Conservation (phyloP, 1,284 basidiomycete species). For the Heterobasidion irregulare region DNA sequence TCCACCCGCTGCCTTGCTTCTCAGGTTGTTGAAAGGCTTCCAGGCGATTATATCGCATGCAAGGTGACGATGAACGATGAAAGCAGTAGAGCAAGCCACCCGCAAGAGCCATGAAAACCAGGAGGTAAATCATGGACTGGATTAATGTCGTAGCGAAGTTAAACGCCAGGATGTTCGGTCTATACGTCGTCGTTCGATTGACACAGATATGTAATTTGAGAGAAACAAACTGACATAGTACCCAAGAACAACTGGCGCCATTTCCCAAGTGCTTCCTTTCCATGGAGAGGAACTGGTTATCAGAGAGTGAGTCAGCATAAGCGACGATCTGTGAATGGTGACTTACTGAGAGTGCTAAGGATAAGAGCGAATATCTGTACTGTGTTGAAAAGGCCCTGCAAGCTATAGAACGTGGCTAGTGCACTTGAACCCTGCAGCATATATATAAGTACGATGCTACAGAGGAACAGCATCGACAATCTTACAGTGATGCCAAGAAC, state of each 20-base stretch:
- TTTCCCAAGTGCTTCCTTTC: conserved; percentile 28
- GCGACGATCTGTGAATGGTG: background rate
- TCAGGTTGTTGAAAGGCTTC: conserved; percentile 48
- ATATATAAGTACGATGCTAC: background rate
- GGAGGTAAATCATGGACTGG: conserved; percentile 46
- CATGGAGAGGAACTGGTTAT: conserved; percentile 33
- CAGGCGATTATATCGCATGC: conserved; percentile 35
- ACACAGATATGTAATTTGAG: conserved; percentile 2
- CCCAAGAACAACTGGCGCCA: conserved; percentile 55
- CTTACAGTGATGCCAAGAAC: conserved; percentile 47
- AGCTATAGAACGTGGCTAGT: conserved; percentile 57
- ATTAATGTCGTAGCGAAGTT: conserved; percentile 52
- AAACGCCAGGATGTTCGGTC: conserved; percentile 62
- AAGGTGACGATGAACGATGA: conserved; percentile 36
- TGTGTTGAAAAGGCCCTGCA: conserved; percentile 59
- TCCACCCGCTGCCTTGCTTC: conserved; percentile 37
- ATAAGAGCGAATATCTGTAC: conserved; percentile 66
- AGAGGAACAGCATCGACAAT: conserved; percentile 4
- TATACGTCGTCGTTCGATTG: conserved; percentile 18
- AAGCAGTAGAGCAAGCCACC: conserved; percentile 49
- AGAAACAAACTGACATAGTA: conserved; percentile 42
- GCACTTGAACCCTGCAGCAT: conserved; percentile 52
- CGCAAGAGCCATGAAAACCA: conserved; percentile 47
- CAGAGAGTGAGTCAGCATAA: background rate
- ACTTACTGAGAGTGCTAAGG: conserved; percentile 52